These are phyloP conservation scores for Malassezia furfur DNA, from an alignment of 1,284 basidiomycete species.

Conservation along the genomic window DNA sequence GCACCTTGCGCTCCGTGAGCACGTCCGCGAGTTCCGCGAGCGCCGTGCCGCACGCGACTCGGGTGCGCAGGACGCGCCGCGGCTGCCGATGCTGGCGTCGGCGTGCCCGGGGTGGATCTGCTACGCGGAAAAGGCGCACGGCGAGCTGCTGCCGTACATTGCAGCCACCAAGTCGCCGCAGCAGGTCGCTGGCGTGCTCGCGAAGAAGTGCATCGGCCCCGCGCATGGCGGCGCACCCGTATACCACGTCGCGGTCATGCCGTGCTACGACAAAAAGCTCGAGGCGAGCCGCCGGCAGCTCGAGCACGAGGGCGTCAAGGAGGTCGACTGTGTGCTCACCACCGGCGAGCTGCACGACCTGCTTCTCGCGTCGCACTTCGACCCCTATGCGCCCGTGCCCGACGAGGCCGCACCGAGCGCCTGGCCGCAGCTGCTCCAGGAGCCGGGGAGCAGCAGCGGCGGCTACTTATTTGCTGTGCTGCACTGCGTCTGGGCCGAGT, in stretches of 20 bases:
- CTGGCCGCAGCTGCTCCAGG: slow-evolving; percentile 66
- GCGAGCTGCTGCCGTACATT: slow-evolving; percentile 81
- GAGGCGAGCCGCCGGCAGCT: slow-evolving; percentile 67
- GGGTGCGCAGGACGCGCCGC: slow-evolving; percentile 20
- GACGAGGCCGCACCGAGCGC: slow-evolving; percentile 49
- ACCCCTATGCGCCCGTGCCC: slow-evolving; percentile 57
- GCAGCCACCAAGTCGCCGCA: slow-evolving; percentile 81
- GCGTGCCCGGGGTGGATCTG: slow-evolving; percentile 99
- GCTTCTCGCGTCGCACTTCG: slow-evolving; percentile 71
- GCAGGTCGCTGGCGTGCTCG: slow-evolving; percentile 83
- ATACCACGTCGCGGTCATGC: slow-evolving; percentile 96
- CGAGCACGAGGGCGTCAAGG: slow-evolving; percentile 54
- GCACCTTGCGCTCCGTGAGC: slow-evolving; percentile 73
- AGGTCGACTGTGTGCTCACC: slow-evolving; percentile 95
- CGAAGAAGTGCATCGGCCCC: slow-evolving; percentile 68
- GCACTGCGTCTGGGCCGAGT: slow-evolving; percentile 30
- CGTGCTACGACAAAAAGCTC: slow-evolving; percentile 98
- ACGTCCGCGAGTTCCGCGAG: slow-evolving; percentile 64
- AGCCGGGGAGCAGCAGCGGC: slow-evolving; percentile 80
- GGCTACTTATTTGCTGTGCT: slow-evolving; percentile 66
- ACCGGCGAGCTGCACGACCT: slow-evolving; percentile 87
- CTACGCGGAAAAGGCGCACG: slow-evolving; percentile 93
- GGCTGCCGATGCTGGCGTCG: slow-evolving; percentile 80
- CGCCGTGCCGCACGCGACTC: slow-evolving; percentile 18
- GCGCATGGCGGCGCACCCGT: slow-evolving; percentile 4